These are phyloP conservation scores for Euryodendron excelsum DNA, from an alignment of 148 eudicot genomes.

Conservation along the genomic window DNA sequence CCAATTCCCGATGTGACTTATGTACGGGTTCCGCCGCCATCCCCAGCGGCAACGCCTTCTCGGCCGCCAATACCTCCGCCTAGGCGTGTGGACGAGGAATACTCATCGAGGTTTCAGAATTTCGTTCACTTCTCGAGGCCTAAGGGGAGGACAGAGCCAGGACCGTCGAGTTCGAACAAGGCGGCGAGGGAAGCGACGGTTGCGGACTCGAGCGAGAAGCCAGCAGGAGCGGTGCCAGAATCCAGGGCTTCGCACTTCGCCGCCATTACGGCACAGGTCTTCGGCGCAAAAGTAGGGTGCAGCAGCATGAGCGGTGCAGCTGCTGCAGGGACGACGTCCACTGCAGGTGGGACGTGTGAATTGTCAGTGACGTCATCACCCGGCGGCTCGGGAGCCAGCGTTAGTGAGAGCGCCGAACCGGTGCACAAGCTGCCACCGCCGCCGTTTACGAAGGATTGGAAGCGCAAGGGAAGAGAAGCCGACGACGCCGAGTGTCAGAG, in stretches of 20 bases:
- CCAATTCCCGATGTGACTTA: conserved; percentile 16
- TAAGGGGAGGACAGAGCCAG: conserved; percentile 15
- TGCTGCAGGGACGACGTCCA: conserved; percentile 13
- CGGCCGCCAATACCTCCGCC: conserved; percentile 17
- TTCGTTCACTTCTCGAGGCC: conserved; percentile 46
- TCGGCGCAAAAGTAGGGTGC: conserved; percentile 17
- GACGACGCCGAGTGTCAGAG: conserved; percentile 38
- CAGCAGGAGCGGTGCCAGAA: conserved; percentile 12
- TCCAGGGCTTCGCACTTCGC: conserved; percentile 11
- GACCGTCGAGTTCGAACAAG: conserved; percentile 22
- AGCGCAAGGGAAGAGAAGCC: conserved; percentile 45
- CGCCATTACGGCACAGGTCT: conserved; percentile 23
- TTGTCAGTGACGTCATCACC: conserved; percentile 44
- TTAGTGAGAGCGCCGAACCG: conserved; percentile 33
- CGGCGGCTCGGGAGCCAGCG: conserved; percentile 32
- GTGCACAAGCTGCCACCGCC: not conserved
- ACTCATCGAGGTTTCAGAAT: conserved; percentile 20
- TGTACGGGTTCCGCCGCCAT: not conserved
- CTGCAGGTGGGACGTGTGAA: conserved; percentile 31
- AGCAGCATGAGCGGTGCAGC: conserved; percentile 14
- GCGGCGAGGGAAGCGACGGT: conserved; percentile 33
- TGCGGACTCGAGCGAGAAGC: conserved; percentile 48
- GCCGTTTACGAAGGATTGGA: conserved; percentile 32
- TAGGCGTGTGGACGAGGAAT: conserved; percentile 8
- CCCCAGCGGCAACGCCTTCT: not conserved